Evolutionary conservation across 352 stramenopile species (phyloP).

Genomic region (Globisporangium sylvaticum): DNA sequence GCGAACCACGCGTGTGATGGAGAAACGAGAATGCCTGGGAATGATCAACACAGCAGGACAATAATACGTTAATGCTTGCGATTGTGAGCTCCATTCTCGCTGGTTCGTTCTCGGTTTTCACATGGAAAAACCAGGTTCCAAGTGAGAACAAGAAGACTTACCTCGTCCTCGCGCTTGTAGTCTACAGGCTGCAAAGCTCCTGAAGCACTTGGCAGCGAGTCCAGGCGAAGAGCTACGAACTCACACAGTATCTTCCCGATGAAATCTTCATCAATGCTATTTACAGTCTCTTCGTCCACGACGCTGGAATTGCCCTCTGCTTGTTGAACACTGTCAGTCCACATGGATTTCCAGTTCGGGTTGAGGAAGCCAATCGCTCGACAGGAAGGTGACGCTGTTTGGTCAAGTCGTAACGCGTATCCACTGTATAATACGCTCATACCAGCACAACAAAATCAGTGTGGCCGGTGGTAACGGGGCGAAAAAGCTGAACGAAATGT

Average conservation of each 20-base stretch:
- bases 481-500: not conserved
- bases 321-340: not conserved
- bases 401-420: conserved; percentile 27
- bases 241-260: conserved; percentile 27
- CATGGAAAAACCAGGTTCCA: not conserved
- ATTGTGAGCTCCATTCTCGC: not conserved
- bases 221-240: conserved; percentile 25
- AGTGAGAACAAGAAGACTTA: conserved; percentile 8
- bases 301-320: not conserved
- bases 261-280: conserved; percentile 8
- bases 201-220: not conserved
- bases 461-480: not conserved
- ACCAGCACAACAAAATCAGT: not conserved
- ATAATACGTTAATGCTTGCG: no score
- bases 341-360: conserved; percentile 18
- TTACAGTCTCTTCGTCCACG: not conserved
- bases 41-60: not conserved
- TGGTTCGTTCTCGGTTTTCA: not conserved
- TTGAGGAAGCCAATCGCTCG: conserved; percentile 31
- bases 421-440: conserved; percentile 14
- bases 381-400: conserved; percentile 27
- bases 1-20: conserved; percentile 26
- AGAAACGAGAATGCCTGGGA: conserved; percentile 27
- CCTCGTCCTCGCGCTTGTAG: conserved; percentile 44
- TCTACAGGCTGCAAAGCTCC: conserved; percentile 9